Percentiles rank a stretch among this genome's conserved stretches.
Evolutionary conservation across 2,329 filamentous ascomycete genomes (phyloP).

Genomic region (Ophiosphaerella herpotricha): DNA sequence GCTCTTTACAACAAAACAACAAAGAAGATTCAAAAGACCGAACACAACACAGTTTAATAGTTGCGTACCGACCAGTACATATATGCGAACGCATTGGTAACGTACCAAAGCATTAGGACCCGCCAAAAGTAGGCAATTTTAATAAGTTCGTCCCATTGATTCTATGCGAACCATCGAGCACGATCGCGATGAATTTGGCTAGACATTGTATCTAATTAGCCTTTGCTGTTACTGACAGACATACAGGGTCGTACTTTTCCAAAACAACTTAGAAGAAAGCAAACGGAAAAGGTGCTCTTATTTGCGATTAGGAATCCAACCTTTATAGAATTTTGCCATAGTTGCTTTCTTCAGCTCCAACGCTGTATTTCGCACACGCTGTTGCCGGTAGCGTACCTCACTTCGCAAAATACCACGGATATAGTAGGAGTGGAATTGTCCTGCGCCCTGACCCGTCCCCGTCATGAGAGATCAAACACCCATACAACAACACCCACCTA

Average conservation of each 20-base stretch:
- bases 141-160: constrained; percentile 39
- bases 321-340: background rate
- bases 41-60: constrained; percentile 36
- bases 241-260: constrained; percentile 23
- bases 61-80: constrained; percentile 26
- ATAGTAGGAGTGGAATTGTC: constrained; percentile 4
- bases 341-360: constrained; percentile 17
- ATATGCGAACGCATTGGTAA: constrained; percentile 35
- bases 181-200: constrained; percentile 42
- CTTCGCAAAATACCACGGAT: constrained; percentile 8
- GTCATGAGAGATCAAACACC: constrained; percentile 42
- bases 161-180: constrained; percentile 37
- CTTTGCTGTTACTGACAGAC: constrained; percentile 30
- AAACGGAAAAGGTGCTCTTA: too few relatives aligned
- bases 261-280: constrained; percentile 6
- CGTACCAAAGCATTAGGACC: constrained; percentile 24
- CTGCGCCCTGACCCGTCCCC: constrained; percentile 13
- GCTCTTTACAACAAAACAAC: constrained; percentile 41
- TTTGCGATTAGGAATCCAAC: too few relatives aligned
- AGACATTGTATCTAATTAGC: constrained; percentile 20
- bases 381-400: constrained; percentile 1
- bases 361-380: constrained; percentile 6
- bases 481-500: constrained; percentile 44
- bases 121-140: constrained; percentile 41
- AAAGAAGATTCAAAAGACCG: constrained; percentile 42